Conservation (phyloP, 192 early-diverging fungal genomes). For the Gigaspora rosea region DNA sequence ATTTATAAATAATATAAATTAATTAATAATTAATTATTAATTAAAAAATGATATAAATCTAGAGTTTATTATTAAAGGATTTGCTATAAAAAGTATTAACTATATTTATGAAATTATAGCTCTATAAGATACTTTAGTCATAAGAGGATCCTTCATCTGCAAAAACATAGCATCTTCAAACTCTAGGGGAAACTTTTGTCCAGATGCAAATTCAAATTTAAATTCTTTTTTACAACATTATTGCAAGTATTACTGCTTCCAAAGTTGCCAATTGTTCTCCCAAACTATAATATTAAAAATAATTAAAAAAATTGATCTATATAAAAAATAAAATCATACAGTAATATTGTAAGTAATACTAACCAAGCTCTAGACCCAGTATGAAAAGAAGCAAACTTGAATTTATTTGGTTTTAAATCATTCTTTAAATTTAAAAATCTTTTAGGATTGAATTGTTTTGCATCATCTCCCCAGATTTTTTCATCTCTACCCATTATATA, state of each 20-base stretch:
- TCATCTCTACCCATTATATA: conserved; percentile 56
- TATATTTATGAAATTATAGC: background rate
- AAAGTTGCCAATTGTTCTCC: conserved; percentile 46
- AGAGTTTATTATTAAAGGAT: no score
- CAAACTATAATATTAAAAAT: conserved; percentile 30
- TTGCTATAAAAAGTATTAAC: no score
- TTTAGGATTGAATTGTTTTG: conserved; percentile 61
- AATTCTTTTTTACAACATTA: conserved; percentile 40
- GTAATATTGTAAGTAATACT: conserved; percentile 5
- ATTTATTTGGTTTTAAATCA: conserved; percentile 38
- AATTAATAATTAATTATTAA: no score
- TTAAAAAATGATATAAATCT: no score
- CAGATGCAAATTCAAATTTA: conserved; percentile 39
- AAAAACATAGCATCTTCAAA: conserved; percentile 38
- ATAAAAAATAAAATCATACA: background rate
- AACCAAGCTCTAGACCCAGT: conserved; percentile 54
- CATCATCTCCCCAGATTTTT: conserved; percentile 66
- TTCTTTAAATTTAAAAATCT: conserved; percentile 57
- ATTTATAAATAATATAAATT: no score
- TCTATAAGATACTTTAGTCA: conserved; percentile 34
- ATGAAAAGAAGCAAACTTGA: conserved; percentile 59
- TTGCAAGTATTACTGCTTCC: conserved; percentile 39
- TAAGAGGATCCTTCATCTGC: conserved; percentile 44
- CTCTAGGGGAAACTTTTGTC: conserved; percentile 11
- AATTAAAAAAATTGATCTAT: background rate